These are phyloP conservation scores for Xylaria sp. DNA, from an alignment of 2,329 filamentous ascomycete species.

Conservation along the genomic window DNA sequence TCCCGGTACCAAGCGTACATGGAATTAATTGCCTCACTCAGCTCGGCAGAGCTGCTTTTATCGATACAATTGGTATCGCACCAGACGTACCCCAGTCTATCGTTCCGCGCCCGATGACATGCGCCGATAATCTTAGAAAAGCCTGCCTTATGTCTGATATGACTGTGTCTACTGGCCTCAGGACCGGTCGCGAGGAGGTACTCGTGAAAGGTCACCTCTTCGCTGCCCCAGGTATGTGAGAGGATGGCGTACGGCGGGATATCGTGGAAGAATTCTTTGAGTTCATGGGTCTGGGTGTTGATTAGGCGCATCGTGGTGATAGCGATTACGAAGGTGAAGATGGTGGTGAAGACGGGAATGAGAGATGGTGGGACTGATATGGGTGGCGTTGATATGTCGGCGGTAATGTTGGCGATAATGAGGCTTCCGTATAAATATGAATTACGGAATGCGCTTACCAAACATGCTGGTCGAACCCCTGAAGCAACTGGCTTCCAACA, in stretches of 20 bases:
- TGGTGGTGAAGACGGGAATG: too few relatives aligned
- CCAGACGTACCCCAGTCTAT: conserved; percentile 50
- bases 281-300: conserved; percentile 50
- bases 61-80: conserved; percentile 55
- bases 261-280: conserved; percentile 49
- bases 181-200: conserved; percentile 8
- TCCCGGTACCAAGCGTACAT: conserved; percentile 52
- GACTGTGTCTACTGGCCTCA: conserved; percentile 2
- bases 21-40: conserved; percentile 53
- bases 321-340: too few relatives aligned
- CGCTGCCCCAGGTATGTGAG: conserved; percentile 53
- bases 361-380: too few relatives aligned
- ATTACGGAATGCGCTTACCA: too few relatives aligned
- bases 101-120: conserved; percentile 46
- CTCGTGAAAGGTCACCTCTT: conserved; percentile 52
- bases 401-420: too few relatives aligned
- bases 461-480: too few relatives aligned
- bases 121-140: conserved; percentile 51
- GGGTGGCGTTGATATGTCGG: too few relatives aligned
- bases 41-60: conserved; percentile 50
- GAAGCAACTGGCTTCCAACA: too few relatives aligned
- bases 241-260: conserved; percentile 53
- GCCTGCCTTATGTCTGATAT: conserved; percentile 45
- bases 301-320: conserved; percentile 56
- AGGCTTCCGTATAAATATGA: too few relatives aligned